phyloP scores from a whole-genome alignment of 805 yeast genomes.

The Yamadazyma phyllophila region DNA sequence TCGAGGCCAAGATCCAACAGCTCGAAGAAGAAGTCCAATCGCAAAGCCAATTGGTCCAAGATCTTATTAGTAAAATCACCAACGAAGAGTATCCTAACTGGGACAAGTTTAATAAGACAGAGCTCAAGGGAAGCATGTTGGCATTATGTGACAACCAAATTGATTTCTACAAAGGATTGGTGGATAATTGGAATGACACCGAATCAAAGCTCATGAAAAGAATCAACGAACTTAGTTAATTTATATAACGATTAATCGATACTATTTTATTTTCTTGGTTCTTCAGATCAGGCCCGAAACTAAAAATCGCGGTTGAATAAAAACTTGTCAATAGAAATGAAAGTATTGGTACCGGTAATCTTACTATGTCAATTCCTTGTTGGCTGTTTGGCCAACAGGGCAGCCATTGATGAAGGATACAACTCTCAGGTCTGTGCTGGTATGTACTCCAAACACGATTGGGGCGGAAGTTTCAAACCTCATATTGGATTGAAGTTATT shows the following conservation, averaged over 20 bases:
- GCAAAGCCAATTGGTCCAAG: slow-evolving; percentile 46
- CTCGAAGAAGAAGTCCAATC: slow-evolving; percentile 45
- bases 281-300: not conserved
- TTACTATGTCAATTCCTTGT: slow-evolving; percentile 7
- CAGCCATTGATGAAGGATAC: slow-evolving; percentile 42
- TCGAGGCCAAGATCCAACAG: slow-evolving; percentile 40
- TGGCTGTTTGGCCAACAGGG: slow-evolving; percentile 31
- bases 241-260: not conserved
- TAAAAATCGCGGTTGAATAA: not conserved
- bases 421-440: slow-evolving; percentile 81
- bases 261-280: not conserved
- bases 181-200: slow-evolving; percentile 67
- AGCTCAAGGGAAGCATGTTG: slow-evolving; percentile 67
- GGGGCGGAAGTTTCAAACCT: slow-evolving; percentile 71
- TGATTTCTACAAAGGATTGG: slow-evolving; percentile 64
- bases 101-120: slow-evolving; percentile 76
- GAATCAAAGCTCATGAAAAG: slow-evolving; percentile 33
- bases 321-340: slow-evolving; percentile 4
- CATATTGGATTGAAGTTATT: slow-evolving; percentile 31
- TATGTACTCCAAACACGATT: slow-evolving; percentile 80
- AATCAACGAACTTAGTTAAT: slow-evolving; percentile 20
- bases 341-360: slow-evolving; percentile 5
- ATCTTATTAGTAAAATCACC: slow-evolving; percentile 45
- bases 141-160: slow-evolving; percentile 77
- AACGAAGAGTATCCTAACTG: slow-evolving; percentile 60